Evolutionary conservation across 805 yeast genomes (phyloP).

Genomic region (Ogataea chonburiensis): DNA sequence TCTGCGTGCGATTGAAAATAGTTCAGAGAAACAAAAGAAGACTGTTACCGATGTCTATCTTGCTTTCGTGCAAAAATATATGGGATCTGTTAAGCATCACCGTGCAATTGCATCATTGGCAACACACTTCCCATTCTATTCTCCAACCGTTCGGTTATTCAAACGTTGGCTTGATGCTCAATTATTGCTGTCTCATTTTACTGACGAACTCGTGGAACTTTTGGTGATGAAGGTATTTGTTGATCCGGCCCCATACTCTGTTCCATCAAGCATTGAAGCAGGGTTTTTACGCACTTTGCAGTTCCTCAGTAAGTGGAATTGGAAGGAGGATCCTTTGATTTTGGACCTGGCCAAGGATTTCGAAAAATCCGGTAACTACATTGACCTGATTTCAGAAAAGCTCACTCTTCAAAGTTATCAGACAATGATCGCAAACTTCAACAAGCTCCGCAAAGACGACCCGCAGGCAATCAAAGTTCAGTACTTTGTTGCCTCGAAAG

Average conservation of each 20-base stretch:
- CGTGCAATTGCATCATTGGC: slow-evolving; percentile 71
- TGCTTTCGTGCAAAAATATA: slow-evolving; percentile 62
- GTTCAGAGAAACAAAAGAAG: slow-evolving; percentile 57
- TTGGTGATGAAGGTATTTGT: slow-evolving; percentile 81
- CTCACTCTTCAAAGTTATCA: slow-evolving; percentile 63
- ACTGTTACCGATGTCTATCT: slow-evolving; percentile 60
- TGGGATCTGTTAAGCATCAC: slow-evolving; percentile 74
- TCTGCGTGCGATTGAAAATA: slow-evolving; percentile 66
- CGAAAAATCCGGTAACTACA: slow-evolving; percentile 28
- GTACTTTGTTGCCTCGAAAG: slow-evolving; percentile 77
- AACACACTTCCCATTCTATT: slow-evolving; percentile 66
- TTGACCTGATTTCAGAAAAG: slow-evolving; percentile 55
- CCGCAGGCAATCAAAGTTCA: slow-evolving; percentile 80
- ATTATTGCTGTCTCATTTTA: slow-evolving; percentile 63
- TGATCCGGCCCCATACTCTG: slow-evolving; percentile 80
- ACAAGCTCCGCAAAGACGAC: slow-evolving; percentile 68
- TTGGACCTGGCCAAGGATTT: slow-evolving; percentile 66
- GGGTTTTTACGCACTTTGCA: slow-evolving; percentile 77
- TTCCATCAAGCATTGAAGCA: slow-evolving; percentile 74
- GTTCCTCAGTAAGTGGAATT: slow-evolving; percentile 83
- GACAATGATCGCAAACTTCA: slow-evolving; percentile 60
- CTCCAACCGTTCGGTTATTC: slow-evolving; percentile 80
- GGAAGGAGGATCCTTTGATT: slow-evolving; percentile 85
- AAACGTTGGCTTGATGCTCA: slow-evolving; percentile 91
- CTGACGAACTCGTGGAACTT: slow-evolving; percentile 79